Conservation (phyloP, 352 stramenopile genomes). For the Phytophthora palmivora region DNA sequence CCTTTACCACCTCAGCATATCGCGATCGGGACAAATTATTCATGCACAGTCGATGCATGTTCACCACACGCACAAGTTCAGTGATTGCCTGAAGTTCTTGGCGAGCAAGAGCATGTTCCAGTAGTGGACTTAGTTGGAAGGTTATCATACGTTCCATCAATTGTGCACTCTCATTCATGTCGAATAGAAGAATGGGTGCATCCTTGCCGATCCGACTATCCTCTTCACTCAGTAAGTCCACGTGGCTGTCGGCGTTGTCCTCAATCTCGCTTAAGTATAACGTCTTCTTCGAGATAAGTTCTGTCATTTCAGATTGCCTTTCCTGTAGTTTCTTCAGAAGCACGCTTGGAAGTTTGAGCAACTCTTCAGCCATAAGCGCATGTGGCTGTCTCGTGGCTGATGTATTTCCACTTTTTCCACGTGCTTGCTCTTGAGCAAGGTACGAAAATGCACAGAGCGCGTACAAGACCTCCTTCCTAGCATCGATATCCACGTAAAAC, state of each 20-base stretch:
- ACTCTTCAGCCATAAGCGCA: slow-evolving; percentile 66
- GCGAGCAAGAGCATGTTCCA: slow-evolving; percentile 71
- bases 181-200: slow-evolving; percentile 82
- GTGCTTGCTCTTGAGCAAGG: slow-evolving; percentile 62
- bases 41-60: slow-evolving; percentile 47
- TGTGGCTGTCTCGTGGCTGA: slow-evolving; percentile 27
- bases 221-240: slow-evolving; percentile 63
- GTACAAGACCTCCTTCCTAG: slow-evolving; percentile 77
- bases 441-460: slow-evolving; percentile 86
- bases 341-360: slow-evolving; percentile 68
- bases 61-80: slow-evolving; percentile 64
- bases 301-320: slow-evolving; percentile 57
- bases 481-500: slow-evolving; percentile 73
- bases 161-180: slow-evolving; percentile 74
- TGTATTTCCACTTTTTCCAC: slow-evolving; percentile 24
- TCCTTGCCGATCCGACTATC: slow-evolving; percentile 74
- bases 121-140: slow-evolving; percentile 80
- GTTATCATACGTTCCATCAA: slow-evolving; percentile 76
- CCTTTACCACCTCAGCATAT: slow-evolving; percentile 29
- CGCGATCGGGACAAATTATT: slow-evolving; percentile 18
- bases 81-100: slow-evolving; percentile 72
- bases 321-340: slow-evolving; percentile 70
- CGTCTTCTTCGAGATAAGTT: slow-evolving; percentile 71
- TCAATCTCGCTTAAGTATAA: slow-evolving; percentile 80
- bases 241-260: slow-evolving; percentile 54